Percentiles rank a stretch among this genome's conserved stretches.
Conservation (phyloP, 2,329 filamentous ascomycete species). For the Epicoccum nigrum region DNA sequence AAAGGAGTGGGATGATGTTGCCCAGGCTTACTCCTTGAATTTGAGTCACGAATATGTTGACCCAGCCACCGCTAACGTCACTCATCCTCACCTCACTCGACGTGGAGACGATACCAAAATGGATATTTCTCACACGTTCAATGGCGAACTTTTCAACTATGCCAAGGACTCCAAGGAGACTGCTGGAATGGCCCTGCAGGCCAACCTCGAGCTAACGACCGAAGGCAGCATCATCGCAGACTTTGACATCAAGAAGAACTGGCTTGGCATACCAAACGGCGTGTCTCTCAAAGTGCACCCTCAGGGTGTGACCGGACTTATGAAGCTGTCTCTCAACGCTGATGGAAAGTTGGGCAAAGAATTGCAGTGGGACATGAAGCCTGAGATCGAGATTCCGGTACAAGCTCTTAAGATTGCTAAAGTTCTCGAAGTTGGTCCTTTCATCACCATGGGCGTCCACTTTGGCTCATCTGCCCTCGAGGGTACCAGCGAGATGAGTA, state of each 20-base stretch:
- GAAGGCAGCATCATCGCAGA: conserved; percentile 28
- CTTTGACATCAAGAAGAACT: conserved; percentile 23
- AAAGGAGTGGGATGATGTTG: conserved; percentile 26
- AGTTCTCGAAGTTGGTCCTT: conserved; percentile 29
- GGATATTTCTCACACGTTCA: conserved; percentile 24
- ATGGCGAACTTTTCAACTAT: conserved; percentile 26
- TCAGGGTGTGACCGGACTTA: conserved; percentile 21
- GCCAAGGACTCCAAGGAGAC: conserved; percentile 26
- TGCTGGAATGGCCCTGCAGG: conserved; percentile 23
- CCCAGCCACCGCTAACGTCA: conserved; percentile 23
- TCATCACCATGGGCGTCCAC: conserved; percentile 30
- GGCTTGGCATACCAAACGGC: conserved; percentile 18
- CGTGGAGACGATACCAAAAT: conserved; percentile 19
- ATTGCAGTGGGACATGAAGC: conserved; percentile 26
- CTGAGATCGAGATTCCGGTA: conserved; percentile 31
- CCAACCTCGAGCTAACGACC: conserved; percentile 26
- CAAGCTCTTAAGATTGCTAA: conserved; percentile 25
- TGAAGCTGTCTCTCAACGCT: conserved; percentile 23
- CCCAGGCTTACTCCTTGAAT: conserved; percentile 20
- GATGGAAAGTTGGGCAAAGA: conserved; percentile 30
- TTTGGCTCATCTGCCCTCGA: conserved; percentile 26
- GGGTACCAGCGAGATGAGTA: conserved; percentile 20
- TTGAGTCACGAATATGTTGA: conserved; percentile 26
- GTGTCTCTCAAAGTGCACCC: conserved; percentile 26
- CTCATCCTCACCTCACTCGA: conserved; percentile 27